Percentiles rank a stretch among this genome's conserved stretches.
These are phyloP conservation scores for Biscutella auriculata DNA, from an alignment of 441 rosid species.

Conservation along the genomic window DNA sequence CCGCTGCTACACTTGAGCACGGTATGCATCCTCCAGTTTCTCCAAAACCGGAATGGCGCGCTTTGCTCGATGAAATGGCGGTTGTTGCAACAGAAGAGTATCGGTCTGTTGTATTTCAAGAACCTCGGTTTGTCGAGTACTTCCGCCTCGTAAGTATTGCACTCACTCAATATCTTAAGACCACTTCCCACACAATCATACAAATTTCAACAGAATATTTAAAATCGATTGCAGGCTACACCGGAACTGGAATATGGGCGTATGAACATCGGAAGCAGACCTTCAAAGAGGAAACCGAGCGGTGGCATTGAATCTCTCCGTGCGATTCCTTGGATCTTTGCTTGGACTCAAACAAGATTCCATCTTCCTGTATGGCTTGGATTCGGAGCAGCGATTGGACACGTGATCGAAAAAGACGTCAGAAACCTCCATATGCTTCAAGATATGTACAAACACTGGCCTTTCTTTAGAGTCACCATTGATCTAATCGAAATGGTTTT, in stretches of 20 bases:
- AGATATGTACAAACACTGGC: constrained; percentile 80
- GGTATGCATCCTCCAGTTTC: constrained; percentile 78
- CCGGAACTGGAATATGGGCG: constrained; percentile 91
- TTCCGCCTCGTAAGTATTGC: constrained; percentile 71
- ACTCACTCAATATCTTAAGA: not conserved
- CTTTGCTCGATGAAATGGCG: constrained; percentile 79
- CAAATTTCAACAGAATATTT: not conserved
- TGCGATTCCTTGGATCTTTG: constrained; percentile 98
- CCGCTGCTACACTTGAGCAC: constrained; percentile 91
- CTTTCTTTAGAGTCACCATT: constrained; percentile 84
- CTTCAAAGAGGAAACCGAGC: constrained; percentile 84
- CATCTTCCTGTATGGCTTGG: constrained; percentile 97
- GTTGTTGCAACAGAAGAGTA: constrained; percentile 75
- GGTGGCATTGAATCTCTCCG: constrained; percentile 95
- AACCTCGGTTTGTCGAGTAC: constrained; percentile 88
- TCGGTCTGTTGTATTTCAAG: constrained; percentile 73
- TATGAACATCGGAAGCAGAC: constrained; percentile 96
- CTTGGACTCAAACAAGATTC: constrained; percentile 96
- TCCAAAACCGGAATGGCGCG: constrained; percentile 92
- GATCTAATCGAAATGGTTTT: constrained; percentile 98
- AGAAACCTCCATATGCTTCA: constrained; percentile 74
- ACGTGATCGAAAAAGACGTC: constrained; percentile 43
- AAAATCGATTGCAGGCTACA: constrained; percentile 49
- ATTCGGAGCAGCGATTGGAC: constrained; percentile 67
- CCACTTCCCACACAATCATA: not conserved